Evolutionary conservation across 1,284 basidiomycete genomes (phyloP).

Genomic region (Moniliophthora roreri): DNA sequence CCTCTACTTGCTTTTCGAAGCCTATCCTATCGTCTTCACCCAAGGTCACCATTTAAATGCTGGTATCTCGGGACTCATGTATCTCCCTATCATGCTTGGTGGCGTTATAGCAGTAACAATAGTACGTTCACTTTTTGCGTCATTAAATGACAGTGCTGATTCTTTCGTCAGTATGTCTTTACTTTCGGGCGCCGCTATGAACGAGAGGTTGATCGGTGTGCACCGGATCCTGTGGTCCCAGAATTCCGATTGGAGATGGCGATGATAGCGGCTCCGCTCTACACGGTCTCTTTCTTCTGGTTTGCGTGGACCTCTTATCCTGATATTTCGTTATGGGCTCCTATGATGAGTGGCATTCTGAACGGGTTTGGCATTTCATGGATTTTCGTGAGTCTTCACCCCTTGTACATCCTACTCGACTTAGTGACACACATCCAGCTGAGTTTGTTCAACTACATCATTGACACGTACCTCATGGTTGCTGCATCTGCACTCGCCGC

Average conservation of each 20-base stretch:
- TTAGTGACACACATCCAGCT: slow-evolving; percentile 31
- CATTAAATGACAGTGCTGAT: slow-evolving; percentile 26
- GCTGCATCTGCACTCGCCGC: slow-evolving; percentile 62
- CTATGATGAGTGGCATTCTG: slow-evolving; percentile 48
- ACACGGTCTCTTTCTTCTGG: slow-evolving; percentile 66
- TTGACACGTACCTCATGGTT: slow-evolving; percentile 55
- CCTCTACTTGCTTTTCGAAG: slow-evolving; percentile 60
- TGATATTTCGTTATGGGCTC: slow-evolving; percentile 53
- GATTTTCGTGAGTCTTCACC: slow-evolving; percentile 48
- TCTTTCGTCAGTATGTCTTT: slow-evolving; percentile 42
- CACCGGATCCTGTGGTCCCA: slow-evolving; percentile 60
- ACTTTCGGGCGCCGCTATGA: slow-evolving; percentile 58
- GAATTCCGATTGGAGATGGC: slow-evolving; percentile 63
- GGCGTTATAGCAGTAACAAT: slow-evolving; percentile 43
- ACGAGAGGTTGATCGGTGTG: slow-evolving; percentile 40
- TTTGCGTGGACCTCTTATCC: slow-evolving; percentile 38
- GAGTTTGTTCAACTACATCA: slow-evolving; percentile 54
- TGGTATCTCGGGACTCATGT: slow-evolving; percentile 51
- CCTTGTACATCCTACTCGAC: slow-evolving; percentile 4
- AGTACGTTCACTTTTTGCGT: slow-evolving; percentile 31
- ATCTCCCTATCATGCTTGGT: slow-evolving; percentile 55
- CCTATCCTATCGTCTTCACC: slow-evolving; percentile 59
- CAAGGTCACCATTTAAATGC: slow-evolving; percentile 50
- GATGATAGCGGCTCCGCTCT: slow-evolving; percentile 54
- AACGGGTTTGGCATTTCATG: slow-evolving; percentile 58